Evolutionary conservation across 371 early-diverging fungal species (phyloP), one percentile per base, ranked within the genome.

Genomic region (Mortierella sp.): DNA sequence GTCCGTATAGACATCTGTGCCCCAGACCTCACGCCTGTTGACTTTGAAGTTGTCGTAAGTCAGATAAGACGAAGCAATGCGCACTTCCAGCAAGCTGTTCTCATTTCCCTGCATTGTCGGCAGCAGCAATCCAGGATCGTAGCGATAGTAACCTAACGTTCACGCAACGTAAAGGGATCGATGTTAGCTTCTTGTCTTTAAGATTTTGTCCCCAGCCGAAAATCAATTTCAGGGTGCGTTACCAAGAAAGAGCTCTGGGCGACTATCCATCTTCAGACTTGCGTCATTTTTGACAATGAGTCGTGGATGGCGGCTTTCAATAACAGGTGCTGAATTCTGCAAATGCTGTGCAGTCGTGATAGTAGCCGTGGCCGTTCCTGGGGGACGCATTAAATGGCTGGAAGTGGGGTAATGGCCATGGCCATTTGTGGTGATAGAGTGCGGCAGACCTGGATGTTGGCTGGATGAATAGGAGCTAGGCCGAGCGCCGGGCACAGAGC

Each of bases 1-100:
- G 61, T 95, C 95, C 0, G 93, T 90, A 67, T 95, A 95, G 19
- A 95, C 78, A 57, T 91, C 93, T 1, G 95, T 94, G 6, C 95
- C 95, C 95, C 95, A 95, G 7, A 95, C 23, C 3, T 91, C 90
- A 37, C 84, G 80, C 53, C 80, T 84, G 54, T 84, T 72, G 12
- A 94, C 87, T 50, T 80, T 72, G 4, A 62, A 31, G 57, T 89
- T 88, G 24, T 83, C 79, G 55, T 83, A 90, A 0, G 83, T 85
- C 34, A 90, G 70, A 53, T 83, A 84, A 9, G 79, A 64, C 14
- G 85, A 83, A 4, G 87, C 84, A 15, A 90, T 64, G 19, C 87
- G 84, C 15, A 90, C 82, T 56, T 87, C 83, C 9, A 89, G 44
- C n/a, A 84, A 7, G 3, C 84, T 83, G 65, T 90, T 89, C 43